Conservation (phyloP, 1,139 yeast genomes). For the Candida dubliniensis region DNA sequence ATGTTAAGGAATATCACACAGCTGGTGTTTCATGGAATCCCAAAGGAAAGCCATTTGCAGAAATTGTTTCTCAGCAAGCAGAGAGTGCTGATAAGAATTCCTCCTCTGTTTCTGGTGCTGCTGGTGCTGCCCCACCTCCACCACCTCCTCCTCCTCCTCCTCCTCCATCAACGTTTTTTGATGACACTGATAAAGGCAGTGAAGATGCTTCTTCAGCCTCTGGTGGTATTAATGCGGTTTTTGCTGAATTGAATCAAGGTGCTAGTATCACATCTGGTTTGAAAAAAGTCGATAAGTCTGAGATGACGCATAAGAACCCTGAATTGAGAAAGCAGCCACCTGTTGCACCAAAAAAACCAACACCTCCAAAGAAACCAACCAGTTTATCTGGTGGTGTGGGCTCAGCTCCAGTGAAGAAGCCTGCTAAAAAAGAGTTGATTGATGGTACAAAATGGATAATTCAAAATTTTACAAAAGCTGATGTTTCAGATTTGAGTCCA, state of each 20-base stretch:
- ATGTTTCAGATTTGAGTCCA: conserved; percentile 31
- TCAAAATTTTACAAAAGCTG: conserved; percentile 66
- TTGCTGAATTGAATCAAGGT: conserved; percentile 88
- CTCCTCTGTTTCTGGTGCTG: conserved; percentile 16
- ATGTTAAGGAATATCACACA: conserved; percentile 74
- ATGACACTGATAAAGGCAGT: conserved; percentile 27
- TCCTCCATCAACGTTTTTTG: conserved; percentile 51
- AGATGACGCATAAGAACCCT: conserved; percentile 95
- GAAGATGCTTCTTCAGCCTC: conserved; percentile 23
- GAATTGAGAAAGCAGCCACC: conserved; percentile 65
- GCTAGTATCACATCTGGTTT: conserved; percentile 78
- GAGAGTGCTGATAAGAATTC: conserved; percentile 4
- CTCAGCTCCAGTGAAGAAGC: conserved; percentile 40
- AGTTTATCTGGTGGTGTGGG: conserved; percentile 36
- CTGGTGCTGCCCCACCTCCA: conserved; percentile 58
- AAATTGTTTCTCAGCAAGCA: conserved; percentile 24
- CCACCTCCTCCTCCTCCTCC: conserved; percentile 66
- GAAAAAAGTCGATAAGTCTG: conserved; percentile 88
- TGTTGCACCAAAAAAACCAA: conserved; percentile 75
- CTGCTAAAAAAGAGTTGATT: conserved; percentile 73
- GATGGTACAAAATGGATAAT: conserved; percentile 87
- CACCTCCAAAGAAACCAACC: conserved; percentile 73
- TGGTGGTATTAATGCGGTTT: conserved; percentile 83
- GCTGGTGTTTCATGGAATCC: conserved; percentile 82
- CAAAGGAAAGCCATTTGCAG: conserved; percentile 47